phyloP scores from a whole-genome alignment of 202 grass and related monocot genomes.

The Brachypodium distachyon region DNA sequence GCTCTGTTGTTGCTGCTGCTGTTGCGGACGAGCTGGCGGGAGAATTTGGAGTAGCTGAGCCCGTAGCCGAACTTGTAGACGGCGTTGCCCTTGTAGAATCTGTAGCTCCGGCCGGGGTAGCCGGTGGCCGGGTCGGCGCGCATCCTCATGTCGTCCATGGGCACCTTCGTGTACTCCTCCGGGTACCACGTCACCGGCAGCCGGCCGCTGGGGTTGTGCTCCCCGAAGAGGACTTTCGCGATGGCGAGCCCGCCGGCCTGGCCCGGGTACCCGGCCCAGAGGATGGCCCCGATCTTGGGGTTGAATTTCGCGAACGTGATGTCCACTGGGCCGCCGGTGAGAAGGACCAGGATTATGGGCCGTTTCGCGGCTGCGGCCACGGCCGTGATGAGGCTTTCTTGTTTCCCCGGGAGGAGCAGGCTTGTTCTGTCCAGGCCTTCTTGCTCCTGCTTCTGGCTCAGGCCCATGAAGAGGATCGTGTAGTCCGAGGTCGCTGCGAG shows the following conservation, averaged over 20 bases:
- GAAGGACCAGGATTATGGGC: no score
- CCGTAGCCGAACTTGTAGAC: constrained; percentile 58
- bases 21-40: no score
- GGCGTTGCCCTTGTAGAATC: constrained; percentile 51
- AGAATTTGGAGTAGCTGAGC: constrained; percentile 64
- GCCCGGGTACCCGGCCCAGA: constrained; percentile 52
- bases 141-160: constrained; percentile 75
- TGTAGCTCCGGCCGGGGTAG: constrained; percentile 63
- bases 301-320: no score
- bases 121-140: constrained; percentile 28
- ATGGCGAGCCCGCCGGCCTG: constrained; percentile 51
- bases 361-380: no score
- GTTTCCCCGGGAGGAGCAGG: no score
- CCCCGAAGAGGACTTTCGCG: constrained; percentile 41
- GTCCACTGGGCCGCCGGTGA: no score
- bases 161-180: constrained; percentile 48
- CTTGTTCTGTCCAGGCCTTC: no score
- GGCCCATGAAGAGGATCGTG: no score
- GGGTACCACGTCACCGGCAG: constrained; percentile 76
- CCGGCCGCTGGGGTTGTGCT: constrained; percentile 43
- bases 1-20: no score
- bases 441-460: no score
- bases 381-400: no score
- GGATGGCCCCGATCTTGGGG: constrained; percentile 34
- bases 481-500: no score